Conservation (phyloP, 345 rosid genomes). For the Turritis glabra region DNA sequence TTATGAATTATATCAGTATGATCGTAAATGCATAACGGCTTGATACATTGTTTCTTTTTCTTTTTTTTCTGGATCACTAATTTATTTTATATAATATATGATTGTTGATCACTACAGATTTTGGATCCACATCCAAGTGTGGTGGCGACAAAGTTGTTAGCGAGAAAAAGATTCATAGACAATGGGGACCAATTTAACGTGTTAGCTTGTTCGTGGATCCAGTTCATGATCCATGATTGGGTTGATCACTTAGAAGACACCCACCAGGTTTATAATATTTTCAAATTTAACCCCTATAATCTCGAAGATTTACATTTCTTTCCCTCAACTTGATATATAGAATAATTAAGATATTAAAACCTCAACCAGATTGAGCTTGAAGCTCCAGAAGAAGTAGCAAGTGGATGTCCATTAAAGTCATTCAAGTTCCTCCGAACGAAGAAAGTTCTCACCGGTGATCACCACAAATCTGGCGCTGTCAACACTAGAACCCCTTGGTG, state of each 20-base stretch:
- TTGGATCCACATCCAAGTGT: constrained; percentile 76
- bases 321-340: too few species aligned
- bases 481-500: constrained; percentile 89
- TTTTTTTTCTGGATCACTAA: background rate
- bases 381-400: constrained; percentile 57
- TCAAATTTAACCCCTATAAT: background rate
- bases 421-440: constrained; percentile 62
- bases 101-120: constrained; percentile 36
- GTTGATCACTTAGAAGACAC: constrained; percentile 80
- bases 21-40: background rate
- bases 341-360: too few species aligned
- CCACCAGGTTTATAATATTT: constrained; percentile 44
- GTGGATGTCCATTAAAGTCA: constrained; percentile 63
- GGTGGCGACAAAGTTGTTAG: constrained; percentile 63
- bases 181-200: constrained; percentile 67
- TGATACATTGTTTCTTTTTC: background rate
- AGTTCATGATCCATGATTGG: constrained; percentile 93
- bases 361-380: constrained; percentile 57
- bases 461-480: constrained; percentile 45
- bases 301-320: background rate
- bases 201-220: constrained; percentile 83
- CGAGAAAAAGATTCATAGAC: constrained; percentile 55
- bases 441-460: constrained; percentile 47
- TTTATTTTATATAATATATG: background rate
- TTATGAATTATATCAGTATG: background rate